phyloP scores from a whole-genome alignment of 441 rosid species.

The Aleurites moluccanus region DNA sequence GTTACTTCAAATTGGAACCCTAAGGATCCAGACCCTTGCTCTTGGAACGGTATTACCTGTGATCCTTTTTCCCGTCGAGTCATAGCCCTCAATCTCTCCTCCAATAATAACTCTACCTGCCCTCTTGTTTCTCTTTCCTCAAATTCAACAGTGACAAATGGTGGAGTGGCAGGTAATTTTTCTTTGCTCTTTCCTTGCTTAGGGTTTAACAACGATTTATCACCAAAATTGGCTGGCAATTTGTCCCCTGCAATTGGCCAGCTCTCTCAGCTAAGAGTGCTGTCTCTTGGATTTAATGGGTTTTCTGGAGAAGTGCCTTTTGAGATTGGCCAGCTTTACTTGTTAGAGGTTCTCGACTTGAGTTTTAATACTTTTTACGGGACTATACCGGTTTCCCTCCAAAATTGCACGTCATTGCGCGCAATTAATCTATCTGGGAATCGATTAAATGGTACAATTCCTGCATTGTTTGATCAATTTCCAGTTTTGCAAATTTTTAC shows the following conservation, averaged over 20 bases:
- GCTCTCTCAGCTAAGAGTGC: constrained; percentile 41
- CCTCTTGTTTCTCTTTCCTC: constrained; percentile 25
- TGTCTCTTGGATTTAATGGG: constrained; percentile 43
- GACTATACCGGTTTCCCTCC: constrained; percentile 32
- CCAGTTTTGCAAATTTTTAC: constrained; percentile 34
- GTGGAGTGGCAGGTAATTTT: constrained; percentile 31
- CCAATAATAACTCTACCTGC: constrained; percentile 21
- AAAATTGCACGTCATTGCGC: constrained; percentile 36
- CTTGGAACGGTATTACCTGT: constrained; percentile 45
- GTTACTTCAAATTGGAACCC: constrained; percentile 45
- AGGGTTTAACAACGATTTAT: constrained; percentile 19
- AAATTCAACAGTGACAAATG: background rate
- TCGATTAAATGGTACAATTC: constrained; percentile 40
- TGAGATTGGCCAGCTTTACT: constrained; percentile 41
- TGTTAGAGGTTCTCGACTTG: constrained; percentile 53
- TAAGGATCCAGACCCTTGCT: constrained; percentile 34
- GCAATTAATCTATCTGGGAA: constrained; percentile 47
- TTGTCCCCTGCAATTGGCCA: constrained; percentile 39
- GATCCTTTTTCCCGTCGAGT: constrained; percentile 39
- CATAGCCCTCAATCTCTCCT: constrained; percentile 33
- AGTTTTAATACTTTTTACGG: constrained; percentile 44
- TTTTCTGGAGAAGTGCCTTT: constrained; percentile 41
- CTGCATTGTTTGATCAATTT: constrained; percentile 28
- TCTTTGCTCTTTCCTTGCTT: constrained; percentile 39
- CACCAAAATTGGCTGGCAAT: constrained; percentile 36